Conservation (phyloP, 2,329 filamentous ascomycete genomes). For the Pseudonectria foliicola region DNA sequence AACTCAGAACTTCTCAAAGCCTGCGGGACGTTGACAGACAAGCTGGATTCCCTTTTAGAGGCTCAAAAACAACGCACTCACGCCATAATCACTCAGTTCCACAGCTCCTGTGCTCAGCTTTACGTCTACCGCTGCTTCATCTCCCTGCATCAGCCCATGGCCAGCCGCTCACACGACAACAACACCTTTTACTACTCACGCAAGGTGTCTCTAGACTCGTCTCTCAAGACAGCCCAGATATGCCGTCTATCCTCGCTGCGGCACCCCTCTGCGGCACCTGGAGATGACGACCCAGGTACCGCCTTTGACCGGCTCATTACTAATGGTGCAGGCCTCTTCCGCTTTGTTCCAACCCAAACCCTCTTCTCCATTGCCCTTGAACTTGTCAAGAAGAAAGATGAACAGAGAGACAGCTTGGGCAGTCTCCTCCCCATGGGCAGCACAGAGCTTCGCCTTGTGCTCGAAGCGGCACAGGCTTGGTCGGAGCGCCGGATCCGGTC, state of each 20-base stretch:
- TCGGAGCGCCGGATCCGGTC: conserved; percentile 27
- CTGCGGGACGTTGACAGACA: conserved; percentile 26
- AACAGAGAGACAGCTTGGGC: conserved; percentile 27
- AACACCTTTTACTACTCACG: conserved; percentile 47
- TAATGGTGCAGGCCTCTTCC: conserved; percentile 36
- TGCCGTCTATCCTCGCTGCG: conserved; percentile 20
- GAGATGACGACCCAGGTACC: conserved; percentile 13
- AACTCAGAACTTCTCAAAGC: conserved; percentile 37
- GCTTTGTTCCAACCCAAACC: conserved; percentile 32
- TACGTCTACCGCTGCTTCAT: conserved; percentile 42
- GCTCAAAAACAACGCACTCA: conserved; percentile 15
- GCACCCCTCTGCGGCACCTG: conserved; percentile 7
- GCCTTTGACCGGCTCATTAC: conserved; percentile 33
- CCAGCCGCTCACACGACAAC: conserved; percentile 35
- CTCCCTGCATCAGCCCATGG: conserved; percentile 46
- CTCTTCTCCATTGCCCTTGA: conserved; percentile 39
- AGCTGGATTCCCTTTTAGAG: conserved; percentile 29
- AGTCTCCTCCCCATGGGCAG: conserved; percentile 23
- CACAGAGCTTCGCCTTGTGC: conserved; percentile 25
- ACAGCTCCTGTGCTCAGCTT: conserved; percentile 35
- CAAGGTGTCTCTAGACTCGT: conserved; percentile 40
- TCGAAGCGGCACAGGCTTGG: conserved; percentile 26
- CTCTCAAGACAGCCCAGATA: conserved; percentile 29
- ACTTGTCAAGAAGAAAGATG: conserved; percentile 37
- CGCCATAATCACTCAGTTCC: conserved; percentile 30